Evolutionary conservation across 2,329 filamentous ascomycete genomes (phyloP), one percentile per base, ranked within the genome.

Genomic region (Ophiostoma ulmi): DNA sequence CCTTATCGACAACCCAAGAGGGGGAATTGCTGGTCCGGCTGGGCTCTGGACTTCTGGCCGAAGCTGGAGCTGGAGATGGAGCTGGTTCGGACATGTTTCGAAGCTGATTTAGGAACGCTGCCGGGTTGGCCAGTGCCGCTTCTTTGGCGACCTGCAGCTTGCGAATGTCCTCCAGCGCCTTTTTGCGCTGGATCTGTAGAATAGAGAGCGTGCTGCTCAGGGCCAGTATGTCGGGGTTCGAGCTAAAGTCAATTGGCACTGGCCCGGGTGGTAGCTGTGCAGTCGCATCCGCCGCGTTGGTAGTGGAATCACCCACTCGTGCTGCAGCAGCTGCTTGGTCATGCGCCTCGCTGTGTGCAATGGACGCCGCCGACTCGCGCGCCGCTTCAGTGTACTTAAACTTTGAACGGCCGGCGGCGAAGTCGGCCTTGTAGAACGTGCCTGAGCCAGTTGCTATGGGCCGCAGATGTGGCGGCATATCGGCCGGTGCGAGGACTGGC

Each of bases 171-270:
- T 87, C 86, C 68, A 88, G 83, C 58, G 92, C 92, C 78, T 91
- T 91, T 76, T 90, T 88, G 74, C 89, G 89, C 81, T 98, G 94
- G 74, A 97, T 85, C 80, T 97, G 93, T 66, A 98, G 83, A 69
- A 97, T 89, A 10, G 92, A 90, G 72, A 97, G 93, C 65, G 94
- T 92, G 36, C 91, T 92, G 74, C 90, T 89, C 72, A 97, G 85
- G 5, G 94, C 94, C 72, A 97, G 90, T 35, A 91, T 93, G 82
- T 98, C 94, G 8, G 92, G 89, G 77, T 97, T 97, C 70, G 81
- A 79, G 74, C 86, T 83, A 72, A 89, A 87, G 75, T 85, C 83
- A 72, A 90, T 82, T 64, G 86, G 82, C 55, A 82, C 79, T 0
- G 84, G 83, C 2, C 81, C 80, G 4, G 85, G 85, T 1, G 85